Percentiles rank a stretch among this genome's conserved stretches.
These are phyloP conservation scores for Yarrowia keelungensis DNA, from an alignment of 805 yeast genomes.

Conservation along the genomic window DNA sequence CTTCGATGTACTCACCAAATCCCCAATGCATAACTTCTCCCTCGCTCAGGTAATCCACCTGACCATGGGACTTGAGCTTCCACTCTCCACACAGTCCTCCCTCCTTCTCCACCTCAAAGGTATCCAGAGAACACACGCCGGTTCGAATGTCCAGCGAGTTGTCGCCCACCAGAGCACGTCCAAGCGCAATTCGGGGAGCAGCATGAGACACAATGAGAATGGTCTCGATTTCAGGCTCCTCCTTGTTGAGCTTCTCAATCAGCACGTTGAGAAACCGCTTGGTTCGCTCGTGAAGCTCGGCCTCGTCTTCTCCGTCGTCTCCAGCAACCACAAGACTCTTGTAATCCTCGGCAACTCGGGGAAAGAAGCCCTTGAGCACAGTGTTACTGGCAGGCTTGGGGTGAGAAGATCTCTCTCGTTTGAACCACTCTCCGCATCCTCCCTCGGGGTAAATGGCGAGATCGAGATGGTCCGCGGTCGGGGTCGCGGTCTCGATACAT, in stretches of 20 bases:
- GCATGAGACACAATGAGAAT: conserved; percentile 89
- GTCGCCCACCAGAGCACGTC: conserved; percentile 71
- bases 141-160: conserved; percentile 64
- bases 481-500: conserved; percentile 81
- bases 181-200: conserved; percentile 87
- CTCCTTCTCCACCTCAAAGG: conserved; percentile 51
- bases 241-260: conserved; percentile 61
- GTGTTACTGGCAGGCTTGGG: conserved; percentile 63
- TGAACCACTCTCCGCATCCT: conserved; percentile 94
- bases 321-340: conserved; percentile 67
- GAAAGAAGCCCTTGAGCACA: conserved; percentile 61
- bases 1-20: conserved; percentile 57
- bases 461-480: conserved; percentile 66
- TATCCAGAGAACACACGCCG: conserved; percentile 86
- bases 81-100: conserved; percentile 55
- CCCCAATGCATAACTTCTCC: conserved; percentile 98
- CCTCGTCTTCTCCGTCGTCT: conserved; percentile 73
- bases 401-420: conserved; percentile 56
- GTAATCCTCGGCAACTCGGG: conserved; percentile 56
- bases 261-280: conserved; percentile 61
- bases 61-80: conserved; percentile 73
- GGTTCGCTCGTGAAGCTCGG: conserved; percentile 71
- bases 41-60: conserved; percentile 66
- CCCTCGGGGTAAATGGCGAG: conserved; percentile 71
- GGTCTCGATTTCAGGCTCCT: conserved; percentile 65